Percentiles rank a stretch among this genome's conserved stretches.
These are phyloP conservation scores for Penicillium rolfsii DNA, from an alignment of 2,329 filamentous ascomycete species.

Conservation along the genomic window DNA sequence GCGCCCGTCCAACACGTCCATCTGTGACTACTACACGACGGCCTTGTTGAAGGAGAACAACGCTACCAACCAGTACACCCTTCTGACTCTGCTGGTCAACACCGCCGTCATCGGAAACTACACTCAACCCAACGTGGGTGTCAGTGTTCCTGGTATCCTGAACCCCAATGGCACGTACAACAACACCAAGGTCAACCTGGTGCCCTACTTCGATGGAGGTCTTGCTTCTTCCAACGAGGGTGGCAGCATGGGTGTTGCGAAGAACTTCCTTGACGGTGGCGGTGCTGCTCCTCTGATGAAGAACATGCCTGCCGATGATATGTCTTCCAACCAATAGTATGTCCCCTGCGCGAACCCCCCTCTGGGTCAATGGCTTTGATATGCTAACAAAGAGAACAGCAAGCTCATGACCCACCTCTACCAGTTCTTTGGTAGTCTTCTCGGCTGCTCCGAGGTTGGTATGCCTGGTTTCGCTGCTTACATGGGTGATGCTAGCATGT, in stretches of 20 bases:
- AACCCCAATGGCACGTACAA: constrained; percentile 54
- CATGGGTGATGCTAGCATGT: constrained; percentile 32
- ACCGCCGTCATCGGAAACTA: constrained; percentile 68
- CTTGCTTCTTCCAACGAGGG: constrained; percentile 59
- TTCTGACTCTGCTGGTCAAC: constrained; percentile 63
- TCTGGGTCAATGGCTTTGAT: no score
- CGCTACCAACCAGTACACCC: constrained; percentile 59
- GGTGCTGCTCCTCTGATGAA: constrained; percentile 59
- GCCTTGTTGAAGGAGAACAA: constrained; percentile 63
- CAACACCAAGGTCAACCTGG: constrained; percentile 58
- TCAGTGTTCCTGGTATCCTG: constrained; percentile 62
- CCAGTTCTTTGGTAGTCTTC: constrained; percentile 62
- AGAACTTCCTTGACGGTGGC: constrained; percentile 66
- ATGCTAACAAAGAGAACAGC: constrained; percentile 37
- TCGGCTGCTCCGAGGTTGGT: constrained; percentile 59
- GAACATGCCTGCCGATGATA: constrained; percentile 58
- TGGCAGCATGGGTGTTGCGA: constrained; percentile 48
- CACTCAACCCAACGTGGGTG: constrained; percentile 57
- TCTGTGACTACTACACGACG: constrained; percentile 68
- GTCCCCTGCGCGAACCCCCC: constrained; percentile 20
- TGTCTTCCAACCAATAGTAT: constrained; percentile 60
- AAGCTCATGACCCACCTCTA: constrained; percentile 65
- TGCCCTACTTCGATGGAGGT: constrained; percentile 62
- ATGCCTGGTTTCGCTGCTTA: constrained; percentile 57
- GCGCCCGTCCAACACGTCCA: constrained; percentile 54